These are phyloP conservation scores for Elasticomyces elasticus DNA, from an alignment of 495 filamentous ascomycete species.

Conservation along the genomic window DNA sequence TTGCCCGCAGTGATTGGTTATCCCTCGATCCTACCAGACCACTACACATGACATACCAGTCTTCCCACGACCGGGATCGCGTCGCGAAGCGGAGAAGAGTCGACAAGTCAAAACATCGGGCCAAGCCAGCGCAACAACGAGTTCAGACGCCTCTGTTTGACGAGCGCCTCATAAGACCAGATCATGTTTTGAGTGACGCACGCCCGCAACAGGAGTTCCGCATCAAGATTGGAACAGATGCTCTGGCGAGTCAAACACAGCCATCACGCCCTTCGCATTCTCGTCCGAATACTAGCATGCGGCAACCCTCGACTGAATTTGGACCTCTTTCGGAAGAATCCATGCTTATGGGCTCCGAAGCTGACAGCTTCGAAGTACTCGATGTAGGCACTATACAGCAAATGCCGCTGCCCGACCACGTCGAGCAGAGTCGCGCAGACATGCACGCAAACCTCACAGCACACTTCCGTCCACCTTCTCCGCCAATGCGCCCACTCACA, in stretches of 20 bases:
- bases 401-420: neutral
- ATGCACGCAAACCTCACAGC: neutral
- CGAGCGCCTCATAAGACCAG: neutral
- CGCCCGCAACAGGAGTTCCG: slow-evolving; percentile 14
- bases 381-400: neutral
- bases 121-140: neutral
- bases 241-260: slow-evolving; percentile 23
- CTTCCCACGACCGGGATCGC: slow-evolving; percentile 19
- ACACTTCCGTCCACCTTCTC: too few species aligned
- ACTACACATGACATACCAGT: slow-evolving; percentile 21
- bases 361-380: neutral
- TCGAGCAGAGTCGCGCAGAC: neutral
- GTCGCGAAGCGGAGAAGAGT: slow-evolving; percentile 32
- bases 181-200: slow-evolving; percentile 19
- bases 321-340: slow-evolving; percentile 23
- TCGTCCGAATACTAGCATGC: slow-evolving; percentile 9
- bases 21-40: slow-evolving; percentile 23
- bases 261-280: slow-evolving; percentile 13
- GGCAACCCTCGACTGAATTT: slow-evolving; percentile 5
- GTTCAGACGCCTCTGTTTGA: slow-evolving; percentile 1
- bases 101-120: neutral
- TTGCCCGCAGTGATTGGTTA: slow-evolving; percentile 28
- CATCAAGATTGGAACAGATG: slow-evolving; percentile 29
- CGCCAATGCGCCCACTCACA: too few species aligned
- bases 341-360: slow-evolving; percentile 28